Percentiles rank a stretch among this genome's conserved stretches.
These are phyloP conservation scores for Lipomyces spencermartinsiae DNA, from an alignment of 805 yeast species.

Conservation along the genomic window DNA sequence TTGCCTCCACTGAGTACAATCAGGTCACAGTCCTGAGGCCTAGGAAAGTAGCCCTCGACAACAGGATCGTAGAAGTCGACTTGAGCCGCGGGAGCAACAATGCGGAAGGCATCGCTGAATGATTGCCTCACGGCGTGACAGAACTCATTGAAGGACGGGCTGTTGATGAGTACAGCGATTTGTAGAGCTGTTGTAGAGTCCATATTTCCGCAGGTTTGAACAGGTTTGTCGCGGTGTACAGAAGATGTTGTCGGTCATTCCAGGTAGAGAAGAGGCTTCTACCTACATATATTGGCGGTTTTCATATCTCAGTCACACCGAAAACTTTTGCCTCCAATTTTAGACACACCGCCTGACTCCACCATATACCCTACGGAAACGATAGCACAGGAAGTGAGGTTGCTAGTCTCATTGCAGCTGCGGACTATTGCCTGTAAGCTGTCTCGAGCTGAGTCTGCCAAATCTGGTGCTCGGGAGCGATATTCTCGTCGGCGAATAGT, in stretches of 20 bases:
- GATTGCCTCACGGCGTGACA: neutral
- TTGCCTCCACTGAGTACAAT: neutral
- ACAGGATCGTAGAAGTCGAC: neutral
- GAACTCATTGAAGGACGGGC: neutral
- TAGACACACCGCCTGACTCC: neutral
- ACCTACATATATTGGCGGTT: neutral
- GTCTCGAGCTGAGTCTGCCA: neutral
- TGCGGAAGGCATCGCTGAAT: neutral
- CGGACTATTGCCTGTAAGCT: neutral
- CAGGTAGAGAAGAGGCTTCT: neutral
- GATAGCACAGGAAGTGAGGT: neutral
- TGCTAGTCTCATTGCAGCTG: neutral
- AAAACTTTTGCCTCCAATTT: neutral
- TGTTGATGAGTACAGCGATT: neutral
- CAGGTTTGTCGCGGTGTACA: neutral
- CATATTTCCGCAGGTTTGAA: neutral
- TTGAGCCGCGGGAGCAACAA: neutral
- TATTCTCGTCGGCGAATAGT: too few species aligned
- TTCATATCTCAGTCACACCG: neutral
- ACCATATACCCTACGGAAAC: neutral
- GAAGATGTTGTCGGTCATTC: neutral
- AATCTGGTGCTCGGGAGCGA: neutral
- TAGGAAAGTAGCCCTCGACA: neutral
- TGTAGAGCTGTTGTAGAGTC: neutral
- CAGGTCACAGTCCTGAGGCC: neutral